A percentile compares a stretch with the other conserved stretches of the same genome.
Conservation (phyloP, 805 yeast genomes). For the Yarrowia sp. region DNA sequence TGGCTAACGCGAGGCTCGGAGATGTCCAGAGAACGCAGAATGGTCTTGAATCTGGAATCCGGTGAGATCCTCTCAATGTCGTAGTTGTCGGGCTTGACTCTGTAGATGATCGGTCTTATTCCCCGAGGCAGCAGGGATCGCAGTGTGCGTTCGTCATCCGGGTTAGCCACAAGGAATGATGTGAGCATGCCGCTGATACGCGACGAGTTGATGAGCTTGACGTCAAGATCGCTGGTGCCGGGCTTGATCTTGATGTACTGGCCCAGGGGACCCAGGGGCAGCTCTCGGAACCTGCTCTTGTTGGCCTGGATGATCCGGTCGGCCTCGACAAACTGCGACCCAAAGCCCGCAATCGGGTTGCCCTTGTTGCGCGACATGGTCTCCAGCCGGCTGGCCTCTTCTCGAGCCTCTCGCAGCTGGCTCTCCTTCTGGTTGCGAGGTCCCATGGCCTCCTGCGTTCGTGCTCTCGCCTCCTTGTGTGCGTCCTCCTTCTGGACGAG, state of each 20-base stretch:
- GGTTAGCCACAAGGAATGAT: not conserved
- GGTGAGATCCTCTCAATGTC: not conserved
- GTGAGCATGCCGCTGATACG: not conserved
- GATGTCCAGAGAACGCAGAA: not conserved
- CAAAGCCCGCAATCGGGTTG: constrained; percentile 2
- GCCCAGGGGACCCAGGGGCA: constrained; percentile 9
- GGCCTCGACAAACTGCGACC: not conserved
- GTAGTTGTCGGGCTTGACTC: not conserved
- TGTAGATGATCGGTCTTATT: not conserved
- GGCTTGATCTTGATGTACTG: constrained; percentile 13
- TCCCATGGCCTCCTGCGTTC: not conserved
- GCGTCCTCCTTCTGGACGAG: not conserved
- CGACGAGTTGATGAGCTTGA: not conserved
- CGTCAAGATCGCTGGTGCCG: not conserved
- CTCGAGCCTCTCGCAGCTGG: not conserved
- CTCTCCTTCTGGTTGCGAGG: not conserved
- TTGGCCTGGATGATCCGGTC: not conserved
- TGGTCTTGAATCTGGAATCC: not conserved
- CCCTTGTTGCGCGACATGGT: not conserved
- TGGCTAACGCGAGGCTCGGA: not conserved
- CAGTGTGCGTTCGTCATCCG: not conserved
- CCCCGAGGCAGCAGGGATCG: not conserved
- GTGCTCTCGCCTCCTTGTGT: not conserved
- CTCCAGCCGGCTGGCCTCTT: not conserved
- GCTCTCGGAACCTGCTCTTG: not conserved